Evolutionary conservation across 164 flowering plant species (phyloP).

Genomic region (Kalanchoe fedtschenkoi): DNA sequence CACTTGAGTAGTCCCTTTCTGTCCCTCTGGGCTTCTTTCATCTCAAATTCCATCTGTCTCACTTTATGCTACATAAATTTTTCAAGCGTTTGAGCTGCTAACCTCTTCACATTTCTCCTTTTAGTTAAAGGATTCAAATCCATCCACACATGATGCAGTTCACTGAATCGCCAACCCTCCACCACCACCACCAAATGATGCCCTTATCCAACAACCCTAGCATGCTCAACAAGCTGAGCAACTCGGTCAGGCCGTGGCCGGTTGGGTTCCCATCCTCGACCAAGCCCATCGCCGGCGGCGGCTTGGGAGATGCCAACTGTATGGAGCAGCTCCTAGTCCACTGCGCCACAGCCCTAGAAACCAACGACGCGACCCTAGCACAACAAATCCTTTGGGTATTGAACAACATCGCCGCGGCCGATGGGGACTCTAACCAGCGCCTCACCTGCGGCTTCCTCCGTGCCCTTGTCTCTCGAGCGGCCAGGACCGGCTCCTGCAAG

Average conservation of each 20-base stretch:
- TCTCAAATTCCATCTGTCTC: constrained; percentile 3
- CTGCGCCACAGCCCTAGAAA: constrained; percentile 85
- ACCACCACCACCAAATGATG: constrained; percentile 28
- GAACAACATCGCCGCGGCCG: constrained; percentile 79
- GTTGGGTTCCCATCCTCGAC: constrained; percentile 26
- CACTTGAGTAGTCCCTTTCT: constrained; percentile 51
- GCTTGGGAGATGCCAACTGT: constrained; percentile 70
- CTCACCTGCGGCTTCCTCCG: constrained; percentile 76
- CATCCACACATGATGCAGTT: constrained; percentile 50
- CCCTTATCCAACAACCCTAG: constrained; percentile 23
- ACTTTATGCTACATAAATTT: constrained; percentile 8
- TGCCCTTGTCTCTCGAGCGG: constrained; percentile 71
- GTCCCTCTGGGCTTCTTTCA: constrained; percentile 9
- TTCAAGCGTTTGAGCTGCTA: not conserved
- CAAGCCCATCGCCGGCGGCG: constrained; percentile 9
- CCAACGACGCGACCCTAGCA: constrained; percentile 75
- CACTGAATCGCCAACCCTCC: constrained; percentile 40
- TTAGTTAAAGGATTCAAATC: not conserved
- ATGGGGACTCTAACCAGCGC: constrained; percentile 88
- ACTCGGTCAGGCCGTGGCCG: constrained; percentile 37
- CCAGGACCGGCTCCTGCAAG: constrained; percentile 49
- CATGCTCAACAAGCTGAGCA: constrained; percentile 10
- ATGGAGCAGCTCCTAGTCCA: constrained; percentile 92
- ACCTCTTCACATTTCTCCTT: constrained; percentile 7
- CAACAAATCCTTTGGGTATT: constrained; percentile 96